Base-by-base conservation (phyloP, 2,329 filamentous ascomycete species). In the Calonectria fujianensis region DNA sequence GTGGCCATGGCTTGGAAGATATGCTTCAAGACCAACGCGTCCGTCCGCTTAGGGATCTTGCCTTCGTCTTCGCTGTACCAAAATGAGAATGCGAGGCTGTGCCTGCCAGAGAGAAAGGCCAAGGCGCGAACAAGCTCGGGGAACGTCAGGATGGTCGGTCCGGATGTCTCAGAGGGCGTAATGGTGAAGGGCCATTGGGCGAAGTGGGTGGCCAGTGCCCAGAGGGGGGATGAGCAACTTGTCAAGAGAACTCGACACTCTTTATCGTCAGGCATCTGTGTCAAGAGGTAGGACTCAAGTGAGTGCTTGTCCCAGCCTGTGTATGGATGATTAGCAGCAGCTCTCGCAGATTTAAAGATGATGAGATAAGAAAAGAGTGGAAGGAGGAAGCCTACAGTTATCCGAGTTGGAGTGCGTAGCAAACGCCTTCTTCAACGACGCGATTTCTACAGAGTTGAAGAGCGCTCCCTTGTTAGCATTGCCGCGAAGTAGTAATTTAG, bases 251-350 rank as follows among this genome's bases (percentile, higher is more conserved):
- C 32, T 61, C n/a, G 32, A 39, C 57, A 61, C 4, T 20, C 32
- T 39, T 37, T 20, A 37, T 61, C 57, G 1, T 39, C 24, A 14
- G 32, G 57, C 10, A 61, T 61, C 57, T 29, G 31, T 11, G 57
- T 39, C 35, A 39, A 13, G 32, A 39, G 32, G 32, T 61, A 61
- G 57, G 57, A 37, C 57, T 61, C 57, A 32, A 61, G 57, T 11
- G 57, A 61, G 1, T 27, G 32, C 24, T 27, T 61, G 20, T 61
- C 32, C 57, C 57, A 61, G 57, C 32, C 57, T 61, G 1, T 61
- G 57, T n/a, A 31, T 4, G 57, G 16, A 39, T 61, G 20, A 27
- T 61, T 9, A 61, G 57, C 32, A 39, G 27, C 10, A 61, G 35
- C 24, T 61, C 27, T 54, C 51, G 29, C 6, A 32, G 57, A 61